Percentiles rank a stretch among this genome's conserved stretches.
phyloP scores from a whole-genome alignment of 129 eudicot genomes.

The Pseudognaphalium luteoalbum region DNA sequence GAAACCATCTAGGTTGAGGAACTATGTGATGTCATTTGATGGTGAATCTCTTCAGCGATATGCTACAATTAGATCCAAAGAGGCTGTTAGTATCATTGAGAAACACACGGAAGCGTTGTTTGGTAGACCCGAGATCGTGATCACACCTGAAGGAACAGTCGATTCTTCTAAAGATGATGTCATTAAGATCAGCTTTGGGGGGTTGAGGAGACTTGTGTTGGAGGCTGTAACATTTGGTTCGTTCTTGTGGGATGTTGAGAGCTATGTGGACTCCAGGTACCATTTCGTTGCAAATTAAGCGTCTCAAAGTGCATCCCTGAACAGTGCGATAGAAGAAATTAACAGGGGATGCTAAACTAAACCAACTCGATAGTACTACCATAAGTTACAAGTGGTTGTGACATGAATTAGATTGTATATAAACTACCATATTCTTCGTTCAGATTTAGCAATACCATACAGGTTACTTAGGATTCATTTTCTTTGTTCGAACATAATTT shows the following conservation, averaged over 20 bases:
- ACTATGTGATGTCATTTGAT: slow-evolving; percentile 88
- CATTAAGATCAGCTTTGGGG: slow-evolving; percentile 79
- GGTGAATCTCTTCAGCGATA: slow-evolving; percentile 78
- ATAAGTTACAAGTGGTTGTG: slow-evolving; percentile 22
- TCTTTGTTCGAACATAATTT: slow-evolving; percentile 14
- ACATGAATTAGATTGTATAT: slow-evolving; percentile 39
- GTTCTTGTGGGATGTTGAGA: slow-evolving; percentile 97
- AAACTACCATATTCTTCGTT: slow-evolving; percentile 17
- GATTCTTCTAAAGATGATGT: slow-evolving; percentile 79
- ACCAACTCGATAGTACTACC: slow-evolving; percentile 9
- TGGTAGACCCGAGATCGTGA: slow-evolving; percentile 82
- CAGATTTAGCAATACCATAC: slow-evolving; percentile 16
- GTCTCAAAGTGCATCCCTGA: slow-evolving; percentile 20
- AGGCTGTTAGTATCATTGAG: slow-evolving; percentile 80
- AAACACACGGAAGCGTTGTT: slow-evolving; percentile 94
- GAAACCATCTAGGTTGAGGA: slow-evolving; percentile 64
- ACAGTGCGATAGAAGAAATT: background rate
- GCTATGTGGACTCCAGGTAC: slow-evolving; percentile 80
- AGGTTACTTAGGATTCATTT: background rate
- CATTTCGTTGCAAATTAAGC: slow-evolving; percentile 59
- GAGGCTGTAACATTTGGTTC: slow-evolving; percentile 98
- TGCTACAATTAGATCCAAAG: slow-evolving; percentile 81
- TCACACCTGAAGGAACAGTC: slow-evolving; percentile 73
- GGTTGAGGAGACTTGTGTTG: slow-evolving; percentile 74
- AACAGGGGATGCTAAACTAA: slow-evolving; percentile 14